Base-by-base conservation (phyloP, 75 land plant species). In the Selaginella moellendorffii region DNA sequence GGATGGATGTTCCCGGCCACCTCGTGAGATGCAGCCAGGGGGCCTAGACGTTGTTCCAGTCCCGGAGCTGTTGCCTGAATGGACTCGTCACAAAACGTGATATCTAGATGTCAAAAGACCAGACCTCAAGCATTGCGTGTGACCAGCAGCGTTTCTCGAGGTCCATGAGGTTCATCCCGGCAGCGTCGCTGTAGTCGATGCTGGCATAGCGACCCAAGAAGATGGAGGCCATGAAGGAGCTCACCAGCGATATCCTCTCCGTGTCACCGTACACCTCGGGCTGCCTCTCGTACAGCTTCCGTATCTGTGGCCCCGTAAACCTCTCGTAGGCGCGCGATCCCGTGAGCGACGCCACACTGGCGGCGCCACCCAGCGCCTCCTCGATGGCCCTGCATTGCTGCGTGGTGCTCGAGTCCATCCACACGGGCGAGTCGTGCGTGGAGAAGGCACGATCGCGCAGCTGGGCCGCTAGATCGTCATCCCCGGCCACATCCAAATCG, bases 151-250 rank as follows among this genome's bases (percentile, higher is more conserved):
- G 70, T 51, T 72, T 29, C 64, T 72, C 79, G 23, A 93, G 72
- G 52, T 85, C 98, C 98, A 93, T 89, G 63, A 93, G 71, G 59
- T 93, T 93, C 98, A 89, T 89, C 52, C 98, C 98, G 53, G 98
- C 87, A 28, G 85, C 98, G 80, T 93, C 98, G 26, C 83, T 80
- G 63, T 93, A 73, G 71, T 93, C 98, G 30, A 93, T 89, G 51
- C 73, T 77, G 19, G 81, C 98, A 75, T 93, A 89, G n/a, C 63
- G 72, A 28, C 96, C 98, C 62, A 88, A 78, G 8, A 93, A 69
- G 61, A 93, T 76, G 66, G 87, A 89, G 2, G 98, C 90, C 96
- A 89, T 82, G 71, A 93, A 93, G 19, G 96, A 88, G 76, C 98
- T 93, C 29, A 93, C 87, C 53, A 93, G 79, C 1, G 98, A 93